These are phyloP conservation scores for Crucibulum parvulum DNA, from an alignment of 1,284 basidiomycete species.

Conservation along the genomic window DNA sequence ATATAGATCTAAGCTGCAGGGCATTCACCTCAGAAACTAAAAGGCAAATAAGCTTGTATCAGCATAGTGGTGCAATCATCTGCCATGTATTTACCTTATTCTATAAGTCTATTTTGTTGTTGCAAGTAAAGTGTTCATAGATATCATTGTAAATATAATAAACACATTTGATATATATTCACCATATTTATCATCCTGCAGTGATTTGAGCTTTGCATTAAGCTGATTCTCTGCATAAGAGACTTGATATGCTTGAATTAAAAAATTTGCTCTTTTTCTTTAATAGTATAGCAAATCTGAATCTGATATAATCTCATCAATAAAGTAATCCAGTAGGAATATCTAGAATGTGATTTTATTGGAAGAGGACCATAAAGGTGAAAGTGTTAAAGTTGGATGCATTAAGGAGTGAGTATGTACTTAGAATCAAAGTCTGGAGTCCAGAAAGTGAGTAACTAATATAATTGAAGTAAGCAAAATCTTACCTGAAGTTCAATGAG, in stretches of 20 bases:
- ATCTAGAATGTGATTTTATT: constrained; percentile 25
- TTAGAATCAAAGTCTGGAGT: too few relatives aligned
- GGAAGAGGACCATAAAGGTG: constrained; percentile 41
- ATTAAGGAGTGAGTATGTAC: too few relatives aligned
- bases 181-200: constrained; percentile 33
- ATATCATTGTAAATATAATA: constrained; percentile 1
- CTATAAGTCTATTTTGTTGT: constrained; percentile 5
- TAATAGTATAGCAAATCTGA: constrained; percentile 26
- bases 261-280: constrained; percentile 38
- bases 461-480: too few relatives aligned
- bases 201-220: constrained; percentile 22
- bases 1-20: too few relatives aligned
- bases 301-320: constrained; percentile 34
- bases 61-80: constrained; percentile 3
- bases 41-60: background rate
- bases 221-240: constrained; percentile 33
- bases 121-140: background rate
- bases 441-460: too few relatives aligned
- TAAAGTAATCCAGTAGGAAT: constrained; percentile 41
- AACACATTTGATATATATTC: constrained; percentile 5
- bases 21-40: background rate
- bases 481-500: too few relatives aligned
- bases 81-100: background rate
- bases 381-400: constrained; percentile 39
- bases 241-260: constrained; percentile 33